phyloP scores from a whole-genome alignment of 164 flowering plant genomes.

The Magnolia kwangsiensis region DNA sequence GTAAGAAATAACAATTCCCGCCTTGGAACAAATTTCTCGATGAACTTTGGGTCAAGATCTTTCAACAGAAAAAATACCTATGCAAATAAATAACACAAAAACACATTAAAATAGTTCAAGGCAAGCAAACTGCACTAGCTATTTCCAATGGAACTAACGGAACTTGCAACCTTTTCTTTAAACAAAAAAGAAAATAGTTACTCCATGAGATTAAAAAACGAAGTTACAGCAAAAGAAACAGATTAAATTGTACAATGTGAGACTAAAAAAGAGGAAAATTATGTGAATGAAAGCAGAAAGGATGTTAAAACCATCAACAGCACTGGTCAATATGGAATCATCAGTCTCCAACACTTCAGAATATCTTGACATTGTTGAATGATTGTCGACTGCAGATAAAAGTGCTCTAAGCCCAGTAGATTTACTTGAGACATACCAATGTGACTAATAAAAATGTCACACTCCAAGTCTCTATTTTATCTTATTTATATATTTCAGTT shows the following conservation, averaged over 20 bases:
- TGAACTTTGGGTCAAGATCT: constrained; percentile 40
- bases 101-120: neutral
- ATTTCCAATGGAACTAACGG: neutral
- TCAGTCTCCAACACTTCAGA: too few relatives aligned
- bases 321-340: neutral
- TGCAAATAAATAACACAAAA: constrained; percentile 12
- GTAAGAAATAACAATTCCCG: constrained; percentile 45
- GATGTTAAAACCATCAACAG: neutral
- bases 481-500: too few relatives aligned
- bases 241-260: too few relatives aligned
- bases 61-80: constrained; percentile 58
- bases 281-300: too few relatives aligned
- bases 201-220: neutral
- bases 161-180: neutral
- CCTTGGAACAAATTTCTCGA: constrained; percentile 33
- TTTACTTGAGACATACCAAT: too few relatives aligned
- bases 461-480: too few relatives aligned
- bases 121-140: neutral
- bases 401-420: too few relatives aligned
- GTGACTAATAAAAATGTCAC: too few relatives aligned
- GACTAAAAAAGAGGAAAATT: too few relatives aligned
- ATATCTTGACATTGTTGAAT: too few relatives aligned
- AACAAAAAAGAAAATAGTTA: neutral
- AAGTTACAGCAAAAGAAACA: neutral
- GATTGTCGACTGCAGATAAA: too few relatives aligned